Base-by-base conservation (phyloP, 345 rosid genomes). In the Salix caprea region DNA sequence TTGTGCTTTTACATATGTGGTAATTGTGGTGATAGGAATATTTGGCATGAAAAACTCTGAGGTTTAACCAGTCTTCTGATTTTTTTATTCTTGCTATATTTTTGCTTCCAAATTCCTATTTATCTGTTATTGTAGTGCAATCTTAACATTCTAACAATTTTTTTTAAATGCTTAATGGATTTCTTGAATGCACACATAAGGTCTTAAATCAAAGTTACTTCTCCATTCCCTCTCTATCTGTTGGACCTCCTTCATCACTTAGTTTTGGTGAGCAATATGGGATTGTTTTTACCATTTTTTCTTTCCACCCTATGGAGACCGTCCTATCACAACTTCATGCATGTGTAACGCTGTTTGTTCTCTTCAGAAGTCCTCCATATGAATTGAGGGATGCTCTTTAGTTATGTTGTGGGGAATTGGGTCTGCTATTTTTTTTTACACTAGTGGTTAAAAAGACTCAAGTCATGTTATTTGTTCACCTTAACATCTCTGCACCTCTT, bases 11-110 rank as follows among this genome's bases (percentile, higher is more conserved):
- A 75, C 39, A 65, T 23, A 37, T 40, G 30, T 12, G 5, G 39
- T 72, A 36, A 52, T 16, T 54, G 48, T 77, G 65, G 68, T 65
- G 62, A 54, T 76, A 6, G 54, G 52, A 74, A 28, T 64, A 46
- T 30, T 30, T 71, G 75, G 44, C 24, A n/a, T 74, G 8, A 26
- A 70, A 69, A 34, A 58, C 42, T 11, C 15, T n/a, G n/a, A 1
- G 3, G 28, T 23, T 76, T 30, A 50, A 40, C 32, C 6, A 60
- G 30, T 56, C 52, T 69, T 76, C n/a, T 76, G 32, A 61, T 6
- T 58, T 69, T 69, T 6, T 50, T 50, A 46, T 14, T 50, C 21
- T 18, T 18, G 56, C 19, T 50, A 21, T 18, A 50, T 50, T 50
- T 18, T 1, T 50, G 56, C 56, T 6, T 5, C 5, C 28, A 37